Evolutionary conservation across 2,329 filamentous ascomycete genomes (phyloP), one percentile per base, ranked within the genome.

Genomic region (Cladophialophora exuberans): DNA sequence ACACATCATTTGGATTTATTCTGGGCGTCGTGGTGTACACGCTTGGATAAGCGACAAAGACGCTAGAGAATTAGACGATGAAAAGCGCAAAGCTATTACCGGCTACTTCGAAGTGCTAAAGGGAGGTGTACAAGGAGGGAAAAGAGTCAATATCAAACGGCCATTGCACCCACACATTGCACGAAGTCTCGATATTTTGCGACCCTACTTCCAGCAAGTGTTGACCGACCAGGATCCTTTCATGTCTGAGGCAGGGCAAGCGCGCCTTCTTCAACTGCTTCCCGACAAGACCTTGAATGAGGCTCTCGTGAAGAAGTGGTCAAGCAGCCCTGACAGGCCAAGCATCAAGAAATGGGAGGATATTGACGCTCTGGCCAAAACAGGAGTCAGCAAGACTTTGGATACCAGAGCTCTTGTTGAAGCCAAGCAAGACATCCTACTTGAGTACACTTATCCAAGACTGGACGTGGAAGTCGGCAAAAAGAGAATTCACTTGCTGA

Each of bases 1-100:
- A 69, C 93, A 99, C 73, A 93, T 99, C 67, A 81, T 99, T 72
- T 99, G 94, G 94, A 92, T 99, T 5, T 99, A 99, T 73, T 99
- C 94, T 0, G 94, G 94, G 64, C 88, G 94, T 72, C 85, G 94
- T 81, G 94, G 94, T 76, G 92, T 89, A 25, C 94, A 99, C 84
- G 94, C 94, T 4, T 99, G 94, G 94, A 89, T 99, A 9, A 97
- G 93, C 69, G 94, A 99, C 71, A 89, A 88, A 68, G 86, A 87
- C 54, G 94, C 92, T 0, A 83, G 94, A 54, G 80, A 80, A 28
- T 83, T 99, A 77, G 88, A 96, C 61, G 94, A 99, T 66, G 83
- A 88, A 64, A 91, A 89, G 73, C 83, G 94, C 52, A 85, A 85
- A 63, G 89, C 92, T 0, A 87, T 99, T 58, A 90, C 90, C 0